Evolutionary conservation across 208 protist species (phyloP).

Genomic region (Lotmaria passim): DNA sequence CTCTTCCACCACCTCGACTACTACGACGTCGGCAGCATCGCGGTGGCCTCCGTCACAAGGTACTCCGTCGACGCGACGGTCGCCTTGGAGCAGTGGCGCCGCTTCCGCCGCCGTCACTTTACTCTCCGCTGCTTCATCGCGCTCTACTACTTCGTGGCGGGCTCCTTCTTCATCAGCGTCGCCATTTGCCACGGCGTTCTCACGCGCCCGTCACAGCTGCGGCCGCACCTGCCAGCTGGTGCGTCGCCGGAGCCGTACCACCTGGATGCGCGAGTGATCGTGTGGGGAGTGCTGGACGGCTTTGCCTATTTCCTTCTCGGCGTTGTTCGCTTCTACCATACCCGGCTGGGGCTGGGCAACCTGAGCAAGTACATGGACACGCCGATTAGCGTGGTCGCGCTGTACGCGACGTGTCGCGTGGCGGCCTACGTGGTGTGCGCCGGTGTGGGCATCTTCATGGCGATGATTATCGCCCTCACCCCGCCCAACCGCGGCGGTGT

Average conservation of each 20-base stretch:
- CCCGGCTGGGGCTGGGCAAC: slow-evolving; percentile 25
- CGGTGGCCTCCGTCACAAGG: slow-evolving; percentile 35
- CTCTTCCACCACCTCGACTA: slow-evolving; percentile 35
- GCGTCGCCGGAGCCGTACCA: slow-evolving; percentile 10
- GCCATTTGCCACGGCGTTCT: slow-evolving; percentile 41
- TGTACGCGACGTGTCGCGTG: slow-evolving; percentile 13
- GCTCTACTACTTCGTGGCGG: slow-evolving; percentile 17
- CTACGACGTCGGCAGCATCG: slow-evolving; percentile 48
- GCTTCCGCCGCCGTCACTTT: slow-evolving; percentile 19
- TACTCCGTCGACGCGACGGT: slow-evolving; percentile 27
- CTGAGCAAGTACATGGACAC: slow-evolving; percentile 26
- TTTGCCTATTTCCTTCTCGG: slow-evolving; percentile 23
- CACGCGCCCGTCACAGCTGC: slow-evolving; percentile 12
- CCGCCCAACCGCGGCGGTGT: slow-evolving; percentile 36
- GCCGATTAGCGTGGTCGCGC: background rate
- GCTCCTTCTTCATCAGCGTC: slow-evolving; percentile 33
- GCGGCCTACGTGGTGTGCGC: slow-evolving; percentile 13
- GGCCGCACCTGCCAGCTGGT: slow-evolving; percentile 19
- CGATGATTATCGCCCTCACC: slow-evolving; percentile 38
- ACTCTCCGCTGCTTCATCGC: slow-evolving; percentile 19
- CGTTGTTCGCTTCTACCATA: slow-evolving; percentile 22
- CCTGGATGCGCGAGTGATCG: slow-evolving; percentile 33
- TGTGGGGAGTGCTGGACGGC: slow-evolving; percentile 43
- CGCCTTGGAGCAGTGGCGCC: slow-evolving; percentile 23
- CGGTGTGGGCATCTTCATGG: slow-evolving; percentile 41